These are phyloP conservation scores for Lithohypha guttulata DNA, from an alignment of 2,329 filamentous ascomycete genomes.

Conservation along the genomic window DNA sequence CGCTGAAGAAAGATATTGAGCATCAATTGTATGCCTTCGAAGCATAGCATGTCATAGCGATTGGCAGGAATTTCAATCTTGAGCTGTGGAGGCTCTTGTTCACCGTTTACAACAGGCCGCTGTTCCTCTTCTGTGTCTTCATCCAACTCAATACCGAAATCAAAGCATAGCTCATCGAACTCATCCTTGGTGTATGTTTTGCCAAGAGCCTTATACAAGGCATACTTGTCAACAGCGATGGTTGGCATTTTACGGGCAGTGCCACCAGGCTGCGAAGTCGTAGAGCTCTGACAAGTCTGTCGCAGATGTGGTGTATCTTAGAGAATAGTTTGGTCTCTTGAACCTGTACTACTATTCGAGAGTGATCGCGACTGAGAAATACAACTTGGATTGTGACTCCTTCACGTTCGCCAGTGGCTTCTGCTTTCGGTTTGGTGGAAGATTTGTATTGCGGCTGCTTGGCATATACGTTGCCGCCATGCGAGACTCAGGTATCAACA, in stretches of 20 bases:
- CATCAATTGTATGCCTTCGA: conserved; percentile 91
- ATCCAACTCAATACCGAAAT: conserved; percentile 93
- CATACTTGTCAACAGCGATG: conserved; percentile 91
- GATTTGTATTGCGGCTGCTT: too few relatives aligned
- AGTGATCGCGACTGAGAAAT: too few relatives aligned
- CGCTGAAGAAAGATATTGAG: conserved; percentile 87
- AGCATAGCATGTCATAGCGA: conserved; percentile 86
- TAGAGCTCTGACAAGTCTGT: background rate
- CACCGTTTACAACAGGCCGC: conserved; percentile 62
- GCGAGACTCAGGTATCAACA: too few relatives aligned
- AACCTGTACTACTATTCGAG: too few relatives aligned
- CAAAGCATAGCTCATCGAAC: conserved; percentile 96
- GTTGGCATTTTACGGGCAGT: conserved; percentile 68
- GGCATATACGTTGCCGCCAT: too few relatives aligned
- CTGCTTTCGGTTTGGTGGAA: too few relatives aligned
- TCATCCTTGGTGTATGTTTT: conserved; percentile 83
- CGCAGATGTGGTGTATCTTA: too few relatives aligned
- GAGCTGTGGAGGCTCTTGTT: conserved; percentile 79
- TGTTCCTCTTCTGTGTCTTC: conserved; percentile 78
- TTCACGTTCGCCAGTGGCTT: conserved; percentile 4
- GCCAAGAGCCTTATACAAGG: conserved; percentile 84
- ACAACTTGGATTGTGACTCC: background rate
- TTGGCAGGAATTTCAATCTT: conserved; percentile 98
- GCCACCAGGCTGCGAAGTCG: background rate
- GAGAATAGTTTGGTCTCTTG: too few relatives aligned